Conservation (phyloP, 2,329 filamentous ascomycete genomes). For the Aspergillus fumigatiaffinis region DNA sequence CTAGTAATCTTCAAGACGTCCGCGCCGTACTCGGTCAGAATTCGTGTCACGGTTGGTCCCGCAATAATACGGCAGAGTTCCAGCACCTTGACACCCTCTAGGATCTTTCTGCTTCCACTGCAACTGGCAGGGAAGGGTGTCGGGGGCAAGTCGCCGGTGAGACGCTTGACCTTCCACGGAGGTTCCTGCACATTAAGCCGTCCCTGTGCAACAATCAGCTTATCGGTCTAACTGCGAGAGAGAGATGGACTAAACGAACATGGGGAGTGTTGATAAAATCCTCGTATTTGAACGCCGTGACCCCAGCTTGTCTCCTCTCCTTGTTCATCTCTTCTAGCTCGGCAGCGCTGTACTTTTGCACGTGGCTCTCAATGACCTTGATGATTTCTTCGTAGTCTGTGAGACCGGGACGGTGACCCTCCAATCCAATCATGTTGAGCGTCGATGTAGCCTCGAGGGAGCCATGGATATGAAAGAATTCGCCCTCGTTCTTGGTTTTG, state of each 20-base stretch:
- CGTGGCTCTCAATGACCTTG: conserved; percentile 55
- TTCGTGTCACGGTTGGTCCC: conserved; percentile 65
- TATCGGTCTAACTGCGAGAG: not conserved
- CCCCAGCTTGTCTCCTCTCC: conserved; percentile 56
- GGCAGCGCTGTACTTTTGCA: conserved; percentile 50
- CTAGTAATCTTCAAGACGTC: conserved; percentile 69
- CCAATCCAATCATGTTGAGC: conserved; percentile 65
- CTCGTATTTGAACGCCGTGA: conserved; percentile 56
- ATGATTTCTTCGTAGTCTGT: conserved; percentile 59
- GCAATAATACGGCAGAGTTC: conserved; percentile 73
- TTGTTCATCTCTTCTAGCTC: conserved; percentile 59
- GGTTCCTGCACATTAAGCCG: conserved; percentile 34
- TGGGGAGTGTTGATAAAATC: conserved; percentile 57
- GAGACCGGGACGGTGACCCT: conserved; percentile 58
- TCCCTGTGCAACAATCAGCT: conserved; percentile 16
- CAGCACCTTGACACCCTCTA: conserved; percentile 64
- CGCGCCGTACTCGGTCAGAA: conserved; percentile 67
- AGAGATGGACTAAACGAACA: conserved; percentile 34
- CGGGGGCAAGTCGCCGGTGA: conserved; percentile 25
- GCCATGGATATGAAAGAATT: conserved; percentile 73
- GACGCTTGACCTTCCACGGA: conserved; percentile 31
- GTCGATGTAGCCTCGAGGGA: conserved; percentile 68
- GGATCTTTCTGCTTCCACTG: conserved; percentile 28
- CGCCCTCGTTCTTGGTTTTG: conserved; percentile 59
- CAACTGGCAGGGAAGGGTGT: conserved; percentile 28